Conservation (phyloP, 2,329 filamentous ascomycete genomes). For the Dactylellina parvicollis region DNA sequence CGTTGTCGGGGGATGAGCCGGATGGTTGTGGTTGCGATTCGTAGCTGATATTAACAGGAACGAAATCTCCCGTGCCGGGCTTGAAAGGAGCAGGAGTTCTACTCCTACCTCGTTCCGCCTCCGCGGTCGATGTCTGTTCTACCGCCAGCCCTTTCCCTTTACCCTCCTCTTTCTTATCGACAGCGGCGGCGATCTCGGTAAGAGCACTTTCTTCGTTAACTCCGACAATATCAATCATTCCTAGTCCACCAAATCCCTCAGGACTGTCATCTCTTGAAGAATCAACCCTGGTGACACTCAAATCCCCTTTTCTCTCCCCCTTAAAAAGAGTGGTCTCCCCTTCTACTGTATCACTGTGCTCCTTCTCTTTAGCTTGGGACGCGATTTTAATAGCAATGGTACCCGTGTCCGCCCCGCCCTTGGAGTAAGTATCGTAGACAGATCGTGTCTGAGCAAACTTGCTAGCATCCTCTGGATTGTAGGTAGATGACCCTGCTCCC, state of each 20-base stretch:
- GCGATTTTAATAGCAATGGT: conserved; percentile 18
- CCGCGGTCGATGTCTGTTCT: conserved; percentile 29
- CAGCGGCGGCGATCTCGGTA: background rate
- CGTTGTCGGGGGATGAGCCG: conserved; percentile 37
- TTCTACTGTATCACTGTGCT: conserved; percentile 2
- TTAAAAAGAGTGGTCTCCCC: conserved; percentile 37
- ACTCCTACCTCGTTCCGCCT: conserved; percentile 53
- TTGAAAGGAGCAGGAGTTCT: conserved; percentile 51
- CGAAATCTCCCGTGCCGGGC: conserved; percentile 49
- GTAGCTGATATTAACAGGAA: conserved; percentile 50
- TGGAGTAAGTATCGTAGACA: conserved; percentile 36
- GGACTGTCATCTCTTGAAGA: conserved; percentile 30
- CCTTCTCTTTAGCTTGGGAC: background rate
- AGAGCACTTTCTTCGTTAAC: conserved; percentile 30
- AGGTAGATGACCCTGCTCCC: background rate
- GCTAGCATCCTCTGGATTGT: conserved; percentile 20
- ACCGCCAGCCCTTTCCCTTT: conserved; percentile 21
- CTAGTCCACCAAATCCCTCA: conserved; percentile 31
- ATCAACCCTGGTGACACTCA: background rate
- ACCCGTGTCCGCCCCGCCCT: conserved; percentile 17
- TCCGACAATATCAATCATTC: conserved; percentile 35
- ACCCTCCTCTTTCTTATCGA: conserved; percentile 13
- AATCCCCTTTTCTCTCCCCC: conserved; percentile 26
- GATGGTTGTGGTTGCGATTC: conserved; percentile 39
- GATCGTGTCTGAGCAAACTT: conserved; percentile 47